Conservation (phyloP, 306 rosid species). For the Cicer cuneatum region DNA sequence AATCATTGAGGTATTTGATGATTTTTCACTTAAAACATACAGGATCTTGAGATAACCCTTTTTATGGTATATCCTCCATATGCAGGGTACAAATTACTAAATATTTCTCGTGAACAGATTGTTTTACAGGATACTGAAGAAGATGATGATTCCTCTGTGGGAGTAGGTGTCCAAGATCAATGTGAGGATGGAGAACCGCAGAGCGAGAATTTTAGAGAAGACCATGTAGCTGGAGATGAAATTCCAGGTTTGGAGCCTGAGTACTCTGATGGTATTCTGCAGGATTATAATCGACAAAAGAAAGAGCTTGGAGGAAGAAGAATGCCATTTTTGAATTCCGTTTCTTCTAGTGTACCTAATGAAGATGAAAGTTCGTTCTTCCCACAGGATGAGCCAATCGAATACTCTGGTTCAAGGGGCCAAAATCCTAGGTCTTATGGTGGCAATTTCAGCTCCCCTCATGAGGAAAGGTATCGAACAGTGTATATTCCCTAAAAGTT, state of each 20-base stretch:
- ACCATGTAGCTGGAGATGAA: conserved; percentile 59
- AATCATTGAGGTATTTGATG: conserved; percentile 85
- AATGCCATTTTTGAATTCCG: conserved; percentile 53
- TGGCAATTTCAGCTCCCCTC: conserved; percentile 45
- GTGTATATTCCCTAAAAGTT: conserved; percentile 30
- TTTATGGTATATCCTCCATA: conserved; percentile 9
- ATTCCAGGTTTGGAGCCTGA: conserved; percentile 53
- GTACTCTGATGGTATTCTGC: conserved; percentile 57
- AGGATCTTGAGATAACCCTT: conserved; percentile 18
- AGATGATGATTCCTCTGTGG: conserved; percentile 83
- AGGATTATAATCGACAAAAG: conserved; percentile 53
- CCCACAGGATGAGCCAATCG: conserved; percentile 57
- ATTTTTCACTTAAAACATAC: conserved; percentile 32
- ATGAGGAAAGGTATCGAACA: conserved; percentile 73
- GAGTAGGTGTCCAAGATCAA: conserved; percentile 59
- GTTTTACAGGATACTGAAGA: conserved; percentile 86
- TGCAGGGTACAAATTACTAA: conserved; percentile 38
- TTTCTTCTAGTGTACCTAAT: conserved; percentile 51
- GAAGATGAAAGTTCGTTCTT: conserved; percentile 52
- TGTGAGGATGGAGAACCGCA: conserved; percentile 59
- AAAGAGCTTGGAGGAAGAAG: conserved; percentile 66
- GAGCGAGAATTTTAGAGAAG: conserved; percentile 63
- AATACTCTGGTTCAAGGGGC: conserved; percentile 52
- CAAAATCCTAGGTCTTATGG: conserved; percentile 54
- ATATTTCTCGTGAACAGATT: conserved; percentile 67